These are phyloP conservation scores for Neonothopanus nambi DNA, from an alignment of 1,284 basidiomycete species.

Conservation along the genomic window DNA sequence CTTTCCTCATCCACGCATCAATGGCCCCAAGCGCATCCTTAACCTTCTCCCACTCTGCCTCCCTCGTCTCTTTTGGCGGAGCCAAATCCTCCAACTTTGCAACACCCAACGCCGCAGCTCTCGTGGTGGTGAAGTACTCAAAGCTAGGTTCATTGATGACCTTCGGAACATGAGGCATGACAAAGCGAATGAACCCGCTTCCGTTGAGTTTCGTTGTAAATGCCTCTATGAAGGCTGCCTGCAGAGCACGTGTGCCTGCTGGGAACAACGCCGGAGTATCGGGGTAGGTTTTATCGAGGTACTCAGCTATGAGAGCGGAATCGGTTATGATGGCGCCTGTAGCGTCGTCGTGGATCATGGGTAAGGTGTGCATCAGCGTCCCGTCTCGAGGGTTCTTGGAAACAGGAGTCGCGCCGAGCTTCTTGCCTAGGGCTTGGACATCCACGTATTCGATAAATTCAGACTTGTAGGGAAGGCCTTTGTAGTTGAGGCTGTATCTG, in stretches of 20 bases:
- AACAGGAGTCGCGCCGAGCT: conserved; percentile 1
- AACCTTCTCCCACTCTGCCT: conserved; percentile 24
- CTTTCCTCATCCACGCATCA: conserved; percentile 24
- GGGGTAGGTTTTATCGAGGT: conserved; percentile 35
- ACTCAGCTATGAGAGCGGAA: conserved; percentile 30
- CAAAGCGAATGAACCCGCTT: not conserved
- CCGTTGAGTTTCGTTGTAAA: conserved; percentile 11
- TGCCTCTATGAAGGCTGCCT: conserved; percentile 23
- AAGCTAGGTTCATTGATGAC: conserved; percentile 24
- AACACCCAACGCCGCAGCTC: conserved; percentile 28
- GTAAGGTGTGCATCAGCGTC: conserved; percentile 18
- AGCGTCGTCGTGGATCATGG: conserved; percentile 17
- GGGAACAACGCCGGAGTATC: conserved; percentile 22
- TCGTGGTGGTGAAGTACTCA: conserved; percentile 31
- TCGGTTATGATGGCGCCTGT: conserved; percentile 27
- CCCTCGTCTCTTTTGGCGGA: conserved; percentile 19
- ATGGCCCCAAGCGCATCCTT: conserved; percentile 23
- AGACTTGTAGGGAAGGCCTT: not conserved
- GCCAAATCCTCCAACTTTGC: conserved; percentile 27
- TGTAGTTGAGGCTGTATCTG: conserved; percentile 1
- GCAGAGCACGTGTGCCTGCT: conserved; percentile 19
- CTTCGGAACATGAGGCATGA: not conserved
- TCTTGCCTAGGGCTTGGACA: not conserved
- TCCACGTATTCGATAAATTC: conserved; percentile 2
- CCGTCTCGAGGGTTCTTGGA: not conserved